Base-by-base conservation (phyloP, 352 stramenopile species). In the Phytophthora palmivora region DNA sequence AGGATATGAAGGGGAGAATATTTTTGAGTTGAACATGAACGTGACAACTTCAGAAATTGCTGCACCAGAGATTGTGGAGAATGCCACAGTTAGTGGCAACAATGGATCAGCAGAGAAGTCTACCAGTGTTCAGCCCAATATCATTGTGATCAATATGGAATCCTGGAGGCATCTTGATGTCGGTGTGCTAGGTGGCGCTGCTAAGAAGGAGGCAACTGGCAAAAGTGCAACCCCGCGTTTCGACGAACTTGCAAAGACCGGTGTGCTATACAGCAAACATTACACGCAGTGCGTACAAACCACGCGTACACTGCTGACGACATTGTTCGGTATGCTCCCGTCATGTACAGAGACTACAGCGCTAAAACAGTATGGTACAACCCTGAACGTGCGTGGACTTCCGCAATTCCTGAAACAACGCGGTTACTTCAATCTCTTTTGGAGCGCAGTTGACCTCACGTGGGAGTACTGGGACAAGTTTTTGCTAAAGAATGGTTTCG, bases 381-480 rank as follows among this genome's bases (percentile, higher is more conserved):
- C 67, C 26, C 57, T 88, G 15, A 80, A 76, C 2, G 61, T 87
- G 6, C 79, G 69, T 26, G 82, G 82, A 0, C 38, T 92, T 2
- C 80, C 80, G 10, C 80, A 92, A 28, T 90, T 88, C 50, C 46
- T 92, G 21, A 89, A 92, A 51, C 21, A 79, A n/a, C 70, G 73
- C 6, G 80, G 78, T 10, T 89, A 92, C 51, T 87, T 79, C 33
- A 90, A 88, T 50, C 63, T 90, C 48, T 90, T 90, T 58, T 92
- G 78, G 78, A 83, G 77, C 49, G 83, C 80, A 1, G 79, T 86
- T 21, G 74, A 89, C 30, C 53, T 88, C 16, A 76, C 72, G 26
- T 88, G 78, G 74, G 83, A 90, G 47, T 82, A 88, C 52, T 88
- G 81, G 80, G 75, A 90, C 48, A 79, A 84, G 44, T 90, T 92